Evolutionary conservation across 257 asterid species (phyloP), one percentile per base, ranked within the genome.

Genomic region (Ajuga chamaepitys): DNA sequence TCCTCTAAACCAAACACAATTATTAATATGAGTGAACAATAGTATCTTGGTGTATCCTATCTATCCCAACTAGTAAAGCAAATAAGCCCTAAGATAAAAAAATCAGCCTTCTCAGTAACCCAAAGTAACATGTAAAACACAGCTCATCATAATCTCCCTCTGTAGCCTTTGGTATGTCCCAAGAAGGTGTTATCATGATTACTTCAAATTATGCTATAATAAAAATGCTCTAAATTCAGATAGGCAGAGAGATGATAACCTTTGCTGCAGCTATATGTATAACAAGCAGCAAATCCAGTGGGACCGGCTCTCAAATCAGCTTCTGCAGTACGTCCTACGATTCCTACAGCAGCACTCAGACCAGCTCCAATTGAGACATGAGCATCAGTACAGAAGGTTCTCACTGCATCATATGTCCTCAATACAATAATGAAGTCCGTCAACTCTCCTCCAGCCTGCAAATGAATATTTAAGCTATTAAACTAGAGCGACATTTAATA

Each of bases 371-470:
- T 22, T 9, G 97, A 88, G 62, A 88, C 68, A 74, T 94, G 96
- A 1, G 89, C 71, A 75, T 86, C 87, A 72, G 86, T 67, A 70
- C 89, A 72, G 78, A 90, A 94, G 35, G 88, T 88, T 75, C 78
- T 83, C 63, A 94, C 88, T 21, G 97, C 99, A 45, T 86, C 93
- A 37, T 73, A 77, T 62, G 85, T 85, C 75, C 98, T 85, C 78
- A 94, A 71, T 42, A 90, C 95, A 41, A 94, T 78, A 9, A 94
- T 82, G 76, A 85, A 90, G 77, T 94, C 99, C 16, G 87, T 88
- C 74, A 94, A 78, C 81, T 90, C 99, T 74, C 99, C 99, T 64
- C 99, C 99, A 45, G 93, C 99, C 99, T 94, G 83, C 59, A 74
- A 67, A 62, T 32, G 17, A 70, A 52, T 48, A 34, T 3, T 59